These are phyloP conservation scores for Colletotrichum eleusines DNA, from an alignment of 2,329 filamentous ascomycete genomes.

Conservation along the genomic window DNA sequence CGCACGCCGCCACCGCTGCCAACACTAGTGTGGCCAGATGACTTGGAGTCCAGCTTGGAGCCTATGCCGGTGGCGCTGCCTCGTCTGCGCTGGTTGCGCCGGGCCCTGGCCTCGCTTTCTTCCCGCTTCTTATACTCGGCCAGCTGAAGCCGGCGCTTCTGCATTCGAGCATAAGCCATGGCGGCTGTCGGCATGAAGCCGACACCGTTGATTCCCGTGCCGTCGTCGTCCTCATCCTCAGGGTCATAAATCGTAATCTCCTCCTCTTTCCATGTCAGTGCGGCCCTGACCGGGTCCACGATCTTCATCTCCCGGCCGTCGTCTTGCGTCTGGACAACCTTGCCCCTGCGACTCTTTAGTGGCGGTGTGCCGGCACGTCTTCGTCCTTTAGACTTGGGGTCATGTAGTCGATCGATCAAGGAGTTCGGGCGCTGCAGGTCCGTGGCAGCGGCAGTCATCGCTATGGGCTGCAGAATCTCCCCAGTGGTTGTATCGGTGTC, in stretches of 20 bases:
- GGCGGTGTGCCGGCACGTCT: constrained; percentile 57
- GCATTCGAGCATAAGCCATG: constrained; percentile 67
- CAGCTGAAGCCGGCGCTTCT: constrained; percentile 71
- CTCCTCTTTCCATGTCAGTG: constrained; percentile 75
- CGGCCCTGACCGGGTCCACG: constrained; percentile 67
- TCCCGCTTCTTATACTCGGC: constrained; percentile 72
- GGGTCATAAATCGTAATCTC: constrained; percentile 77
- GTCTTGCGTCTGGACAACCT: constrained; percentile 29
- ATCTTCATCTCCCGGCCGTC: constrained; percentile 53
- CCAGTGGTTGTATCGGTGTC: not conserved
- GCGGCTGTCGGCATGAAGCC: constrained; percentile 75
- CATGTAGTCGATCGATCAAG: constrained; percentile 54
- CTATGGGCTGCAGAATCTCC: constrained; percentile 29
- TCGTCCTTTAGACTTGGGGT: constrained; percentile 53
- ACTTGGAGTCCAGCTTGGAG: constrained; percentile 30
- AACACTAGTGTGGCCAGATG: constrained; percentile 42
- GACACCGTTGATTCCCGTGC: constrained; percentile 75
- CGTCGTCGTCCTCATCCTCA: constrained; percentile 74
- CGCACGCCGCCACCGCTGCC: constrained; percentile 46
- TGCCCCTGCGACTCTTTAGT: constrained; percentile 37
- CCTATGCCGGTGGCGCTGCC: constrained; percentile 46
- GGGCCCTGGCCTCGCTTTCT: constrained; percentile 69
- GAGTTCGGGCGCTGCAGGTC: constrained; percentile 51
- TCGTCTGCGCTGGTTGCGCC: constrained; percentile 65
- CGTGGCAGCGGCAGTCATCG: constrained; percentile 39